Evolutionary conservation across 352 stramenopile genomes (phyloP).

Genomic region (Pythium rishiriense): DNA sequence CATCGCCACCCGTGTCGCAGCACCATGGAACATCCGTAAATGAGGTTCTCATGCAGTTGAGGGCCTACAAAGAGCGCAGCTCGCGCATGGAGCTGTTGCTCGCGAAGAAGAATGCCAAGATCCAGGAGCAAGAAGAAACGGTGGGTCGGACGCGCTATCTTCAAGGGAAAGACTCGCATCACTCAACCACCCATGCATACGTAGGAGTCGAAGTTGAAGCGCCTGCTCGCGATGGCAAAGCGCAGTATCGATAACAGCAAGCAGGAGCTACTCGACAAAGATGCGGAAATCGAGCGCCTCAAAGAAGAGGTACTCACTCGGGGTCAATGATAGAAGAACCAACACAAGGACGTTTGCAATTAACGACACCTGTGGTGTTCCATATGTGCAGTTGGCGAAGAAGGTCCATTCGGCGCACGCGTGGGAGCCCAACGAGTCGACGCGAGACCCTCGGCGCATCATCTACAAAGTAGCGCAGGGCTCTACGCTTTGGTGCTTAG

Average conservation of each 20-base stretch:
- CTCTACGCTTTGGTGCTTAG: constrained; percentile 68
- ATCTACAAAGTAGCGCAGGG: constrained; percentile 68
- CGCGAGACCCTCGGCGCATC: constrained; percentile 62
- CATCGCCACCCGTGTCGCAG: constrained; percentile 20
- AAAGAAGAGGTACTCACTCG: constrained; percentile 37
- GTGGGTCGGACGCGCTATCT: constrained; percentile 23
- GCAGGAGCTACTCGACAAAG: constrained; percentile 72
- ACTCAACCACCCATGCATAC: background rate
- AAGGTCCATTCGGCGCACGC: constrained; percentile 40
- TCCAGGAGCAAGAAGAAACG: constrained; percentile 80
- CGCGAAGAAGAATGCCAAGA: constrained; percentile 66
- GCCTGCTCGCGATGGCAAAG: constrained; percentile 84
- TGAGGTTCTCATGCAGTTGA: constrained; percentile 42
- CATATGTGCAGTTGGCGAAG: constrained; percentile 28
- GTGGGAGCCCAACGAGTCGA: constrained; percentile 50
- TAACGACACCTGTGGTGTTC: no score
- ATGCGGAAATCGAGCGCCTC: constrained; percentile 48
- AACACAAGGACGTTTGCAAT: no score
- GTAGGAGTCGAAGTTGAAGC: constrained; percentile 81
- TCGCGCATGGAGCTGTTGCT: constrained; percentile 62
- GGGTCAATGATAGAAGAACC: background rate
- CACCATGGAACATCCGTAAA: constrained; percentile 14
- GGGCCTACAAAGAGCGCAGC: constrained; percentile 61
- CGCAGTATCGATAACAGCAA: constrained; percentile 90
- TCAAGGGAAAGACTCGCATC: background rate